Base-by-base conservation (phyloP, 1,284 basidiomycete species). In the Ganoderma lingzhi region DNA sequence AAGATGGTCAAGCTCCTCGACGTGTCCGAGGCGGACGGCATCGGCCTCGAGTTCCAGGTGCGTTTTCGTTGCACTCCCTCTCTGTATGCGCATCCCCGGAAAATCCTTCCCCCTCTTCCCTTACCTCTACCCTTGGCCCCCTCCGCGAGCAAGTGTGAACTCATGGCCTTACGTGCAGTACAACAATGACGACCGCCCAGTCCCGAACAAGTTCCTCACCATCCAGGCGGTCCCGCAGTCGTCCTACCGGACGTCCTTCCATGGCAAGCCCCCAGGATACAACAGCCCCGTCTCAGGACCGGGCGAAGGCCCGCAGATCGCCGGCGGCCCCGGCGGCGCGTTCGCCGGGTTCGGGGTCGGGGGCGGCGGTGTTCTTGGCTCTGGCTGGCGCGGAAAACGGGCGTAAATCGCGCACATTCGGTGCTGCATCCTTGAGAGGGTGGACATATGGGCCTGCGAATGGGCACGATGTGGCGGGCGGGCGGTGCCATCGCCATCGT, bases 41-140 rank as follows among this genome's bases (percentile, higher is more conserved):
- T 97, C 71, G 93, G 93, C 15, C 86, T 97, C 23, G 96, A 97
- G 79, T 97, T 96, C 84, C 93, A 96, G 85, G 94, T 94, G 68
- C 61, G 77, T 74, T n/a, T n/a, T n/a, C 17, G 14, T 44, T 45
- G 5, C 19, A 5, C 19, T n/a, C 4, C n/a, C 8, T 19, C 15
- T 9, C 37, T n/a, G 1, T 15, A n/a, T 39, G 15, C 42, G 42
- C 41, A 17, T 17, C 19, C 56, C 15, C 35, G 19, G 17, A 17
- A 6, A 23, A 23, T 23, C 23, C 23, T 23, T 23, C 10, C 30
- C 53, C n/a, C 19, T 56, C 61, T 53, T 65, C 70, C 66, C 48
- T 14, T 41, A 64, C 63, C 53, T 58, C 45, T 2, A 45, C 59
- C 41, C 35, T 30, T 41, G 14, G 17, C 51, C 37, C 53, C 10